phyloP scores from a whole-genome alignment of 805 yeast genomes.

The Saturnispora mendoncae region DNA sequence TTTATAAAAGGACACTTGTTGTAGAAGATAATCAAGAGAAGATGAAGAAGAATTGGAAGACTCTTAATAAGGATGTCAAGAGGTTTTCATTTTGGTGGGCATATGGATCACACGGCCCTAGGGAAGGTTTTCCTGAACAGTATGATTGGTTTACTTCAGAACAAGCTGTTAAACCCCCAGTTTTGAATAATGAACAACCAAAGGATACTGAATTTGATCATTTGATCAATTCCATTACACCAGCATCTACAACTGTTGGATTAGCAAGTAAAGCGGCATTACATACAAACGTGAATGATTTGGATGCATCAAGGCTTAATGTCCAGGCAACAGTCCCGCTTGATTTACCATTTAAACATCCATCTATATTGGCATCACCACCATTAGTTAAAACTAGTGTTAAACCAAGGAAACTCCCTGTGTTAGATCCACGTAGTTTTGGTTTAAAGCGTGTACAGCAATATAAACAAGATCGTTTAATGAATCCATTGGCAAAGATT shows the following conservation, averaged over 20 bases:
- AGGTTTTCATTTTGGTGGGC: constrained; percentile 51
- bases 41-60: constrained; percentile 48
- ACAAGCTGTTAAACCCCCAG: constrained; percentile 3
- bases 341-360: constrained; percentile 50
- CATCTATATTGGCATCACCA: constrained; percentile 26
- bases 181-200: background rate
- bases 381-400: constrained; percentile 25
- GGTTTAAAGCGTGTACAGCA: constrained; percentile 36
- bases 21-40: constrained; percentile 39
- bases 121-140: constrained; percentile 44
- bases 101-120: constrained; percentile 65
- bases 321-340: constrained; percentile 32
- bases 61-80: constrained; percentile 40
- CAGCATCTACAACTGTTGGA: constrained; percentile 4
- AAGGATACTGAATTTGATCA: constrained; percentile 7
- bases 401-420: constrained; percentile 28
- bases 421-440: constrained; percentile 29
- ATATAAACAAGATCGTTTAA: constrained; percentile 38
- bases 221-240: constrained; percentile 12
- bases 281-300: constrained; percentile 9
- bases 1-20: constrained; percentile 48
- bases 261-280: constrained; percentile 11
- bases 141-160: constrained; percentile 29
- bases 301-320: constrained; percentile 12
- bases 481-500: constrained; percentile 51